phyloP scores from a whole-genome alignment of 208 protist species.

The Acanthamoeba rhysodes region DNA sequence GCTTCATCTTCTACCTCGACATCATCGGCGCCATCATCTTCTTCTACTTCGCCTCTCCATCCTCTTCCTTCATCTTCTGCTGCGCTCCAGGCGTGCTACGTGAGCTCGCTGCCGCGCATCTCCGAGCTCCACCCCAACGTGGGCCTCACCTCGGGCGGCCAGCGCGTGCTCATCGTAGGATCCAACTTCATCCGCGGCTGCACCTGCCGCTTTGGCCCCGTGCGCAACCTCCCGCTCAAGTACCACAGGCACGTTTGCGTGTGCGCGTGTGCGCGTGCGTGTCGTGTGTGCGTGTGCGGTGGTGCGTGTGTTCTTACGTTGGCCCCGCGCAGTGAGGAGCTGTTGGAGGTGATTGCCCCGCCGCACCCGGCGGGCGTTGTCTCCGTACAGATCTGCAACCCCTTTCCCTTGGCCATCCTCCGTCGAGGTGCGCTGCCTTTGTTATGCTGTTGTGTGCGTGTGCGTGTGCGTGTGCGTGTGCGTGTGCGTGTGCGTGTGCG shows the following conservation, averaged over 20 bases:
- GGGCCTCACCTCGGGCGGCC: slow-evolving; percentile 38
- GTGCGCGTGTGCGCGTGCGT: too few species aligned
- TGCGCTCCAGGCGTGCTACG: background rate
- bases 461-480: background rate
- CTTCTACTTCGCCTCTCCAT: background rate
- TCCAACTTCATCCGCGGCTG: slow-evolving; percentile 46
- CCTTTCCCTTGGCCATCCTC: background rate
- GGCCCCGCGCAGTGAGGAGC: background rate
- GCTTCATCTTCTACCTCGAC: too few species aligned
- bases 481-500: background rate
- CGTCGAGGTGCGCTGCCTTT: background rate
- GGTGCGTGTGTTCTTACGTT: background rate
- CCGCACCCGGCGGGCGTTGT: background rate
- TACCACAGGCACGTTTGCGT: slow-evolving; percentile 6
- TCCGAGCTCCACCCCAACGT: slow-evolving; percentile 23
- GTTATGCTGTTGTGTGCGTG: too few species aligned
- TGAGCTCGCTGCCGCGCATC: background rate
- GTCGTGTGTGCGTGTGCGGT: too few species aligned
- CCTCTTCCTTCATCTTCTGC: background rate
- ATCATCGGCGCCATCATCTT: background rate
- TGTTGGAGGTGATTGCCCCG: slow-evolving; percentile 25
- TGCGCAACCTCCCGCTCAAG: slow-evolving; percentile 13
- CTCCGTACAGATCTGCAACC: slow-evolving; percentile 50
- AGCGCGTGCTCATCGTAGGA: slow-evolving; percentile 25
- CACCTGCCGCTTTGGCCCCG: slow-evolving; percentile 47